A percentile compares a stretch with the other conserved stretches of the same genome.
Evolutionary conservation across 306 rosid genomes (phyloP).

Genomic region (Heteromeles arbutifolia): DNA sequence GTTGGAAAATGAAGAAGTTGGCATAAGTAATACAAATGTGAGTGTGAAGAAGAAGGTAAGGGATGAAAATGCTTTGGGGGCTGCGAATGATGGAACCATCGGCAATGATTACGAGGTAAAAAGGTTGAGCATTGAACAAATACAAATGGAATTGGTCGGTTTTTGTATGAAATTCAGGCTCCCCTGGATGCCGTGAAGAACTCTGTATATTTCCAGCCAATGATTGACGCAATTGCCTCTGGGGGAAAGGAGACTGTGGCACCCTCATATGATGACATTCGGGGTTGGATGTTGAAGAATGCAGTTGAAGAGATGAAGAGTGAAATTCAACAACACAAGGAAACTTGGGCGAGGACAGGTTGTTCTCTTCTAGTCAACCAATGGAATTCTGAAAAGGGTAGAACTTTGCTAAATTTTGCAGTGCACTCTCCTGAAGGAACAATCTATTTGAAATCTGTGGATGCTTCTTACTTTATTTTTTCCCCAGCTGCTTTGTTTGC

Average conservation of each 20-base stretch:
- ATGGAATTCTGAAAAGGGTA: slow-evolving; percentile 44
- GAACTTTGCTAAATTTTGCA: slow-evolving; percentile 33
- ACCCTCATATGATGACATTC: slow-evolving; percentile 59
- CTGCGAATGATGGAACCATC: slow-evolving; percentile 2
- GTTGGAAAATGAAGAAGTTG: slow-evolving; percentile 12
- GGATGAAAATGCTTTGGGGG: not conserved
- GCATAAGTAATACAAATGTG: not conserved
- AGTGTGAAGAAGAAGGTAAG: slow-evolving; percentile 8
- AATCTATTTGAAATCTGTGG: slow-evolving; percentile 50
- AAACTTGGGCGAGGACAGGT: slow-evolving; percentile 54
- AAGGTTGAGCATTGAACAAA: slow-evolving; percentile 22
- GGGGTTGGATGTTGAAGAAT: slow-evolving; percentile 60
- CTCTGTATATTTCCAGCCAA: slow-evolving; percentile 63
- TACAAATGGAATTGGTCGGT: slow-evolving; percentile 63
- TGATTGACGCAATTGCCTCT: slow-evolving; percentile 57
- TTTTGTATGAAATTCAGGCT: slow-evolving; percentile 67
- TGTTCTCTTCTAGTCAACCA: slow-evolving; percentile 61
- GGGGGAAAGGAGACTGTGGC: slow-evolving; percentile 27
- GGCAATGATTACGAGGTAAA: not conserved
- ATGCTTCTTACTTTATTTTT: slow-evolving; percentile 36
- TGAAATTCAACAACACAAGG: slow-evolving; percentile 41
- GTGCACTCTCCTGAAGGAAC: slow-evolving; percentile 50
- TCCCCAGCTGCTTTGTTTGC: slow-evolving; percentile 35
- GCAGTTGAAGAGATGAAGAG: slow-evolving; percentile 48
- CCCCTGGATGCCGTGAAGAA: slow-evolving; percentile 57